A percentile compares a stretch with the other conserved stretches of the same genome.
phyloP scores from a whole-genome alignment of 352 stramenopile species.

The Pseudoperonospora humuli region DNA sequence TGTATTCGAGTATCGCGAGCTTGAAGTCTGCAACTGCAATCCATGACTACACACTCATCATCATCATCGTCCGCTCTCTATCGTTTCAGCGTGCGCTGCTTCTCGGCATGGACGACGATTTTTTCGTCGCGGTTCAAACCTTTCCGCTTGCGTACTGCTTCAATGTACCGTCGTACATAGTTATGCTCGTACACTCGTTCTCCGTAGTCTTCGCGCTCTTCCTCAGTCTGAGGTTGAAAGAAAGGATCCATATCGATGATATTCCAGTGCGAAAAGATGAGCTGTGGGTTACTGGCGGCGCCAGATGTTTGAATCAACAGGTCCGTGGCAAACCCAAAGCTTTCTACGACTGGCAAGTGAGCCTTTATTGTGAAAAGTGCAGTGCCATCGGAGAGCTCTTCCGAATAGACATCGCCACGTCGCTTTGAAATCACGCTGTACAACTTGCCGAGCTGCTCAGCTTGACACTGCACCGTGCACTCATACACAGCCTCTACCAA shows the following conservation, averaged over 20 bases:
- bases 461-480: slow-evolving; percentile 81
- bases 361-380: slow-evolving; percentile 92
- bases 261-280: slow-evolving; percentile 94
- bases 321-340: slow-evolving; percentile 89
- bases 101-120: slow-evolving; percentile 94
- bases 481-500: slow-evolving; percentile 89
- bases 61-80: slow-evolving; percentile 17
- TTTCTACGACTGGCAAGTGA: slow-evolving; percentile 91
- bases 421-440: slow-evolving; percentile 92
- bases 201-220: slow-evolving; percentile 94
- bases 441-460: slow-evolving; percentile 90
- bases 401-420: slow-evolving; percentile 83
- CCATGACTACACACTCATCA: neutral
- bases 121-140: slow-evolving; percentile 91
- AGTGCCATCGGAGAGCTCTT: slow-evolving; percentile 88
- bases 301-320: slow-evolving; percentile 92
- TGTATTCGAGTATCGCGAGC: no score
- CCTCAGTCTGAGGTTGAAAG: slow-evolving; percentile 92
- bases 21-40: neutral
- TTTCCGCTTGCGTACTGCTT: slow-evolving; percentile 91
- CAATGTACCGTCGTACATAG: slow-evolving; percentile 91
- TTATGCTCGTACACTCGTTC: slow-evolving; percentile 91
- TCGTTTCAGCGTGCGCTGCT: slow-evolving; percentile 92
- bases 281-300: slow-evolving; percentile 91
- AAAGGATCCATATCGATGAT: slow-evolving; percentile 94